Conservation (phyloP, 768 basidiomycete species). For the Calvatia gigantea region DNA sequence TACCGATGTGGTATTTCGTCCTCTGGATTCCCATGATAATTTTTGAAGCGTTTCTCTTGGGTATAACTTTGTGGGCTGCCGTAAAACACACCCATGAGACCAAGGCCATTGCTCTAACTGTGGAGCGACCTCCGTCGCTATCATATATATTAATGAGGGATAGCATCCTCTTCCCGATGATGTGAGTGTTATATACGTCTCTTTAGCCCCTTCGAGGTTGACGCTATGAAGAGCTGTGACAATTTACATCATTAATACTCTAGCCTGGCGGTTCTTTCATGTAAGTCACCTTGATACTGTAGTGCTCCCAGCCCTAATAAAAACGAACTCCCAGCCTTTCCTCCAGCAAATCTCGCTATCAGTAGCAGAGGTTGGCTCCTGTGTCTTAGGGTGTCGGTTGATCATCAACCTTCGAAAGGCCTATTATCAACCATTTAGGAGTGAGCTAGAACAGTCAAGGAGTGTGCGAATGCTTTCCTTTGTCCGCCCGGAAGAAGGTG, state of each 20-base stretch:
- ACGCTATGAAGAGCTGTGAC: neutral
- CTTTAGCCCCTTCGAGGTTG: neutral
- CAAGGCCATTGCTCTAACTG: neutral
- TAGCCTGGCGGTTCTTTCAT: neutral
- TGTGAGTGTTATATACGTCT: neutral
- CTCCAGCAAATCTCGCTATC: neutral
- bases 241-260: neutral
- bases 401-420: neutral
- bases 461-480: neutral
- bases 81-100: neutral
- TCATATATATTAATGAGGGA: slow-evolving; percentile 1
- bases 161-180: slow-evolving; percentile 1
- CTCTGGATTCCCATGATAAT: neutral
- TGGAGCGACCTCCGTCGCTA: neutral
- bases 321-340: neutral
- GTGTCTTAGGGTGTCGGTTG: neutral
- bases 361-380: neutral
- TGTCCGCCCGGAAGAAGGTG: neutral
- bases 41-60: neutral
- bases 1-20: neutral
- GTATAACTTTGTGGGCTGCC: neutral
- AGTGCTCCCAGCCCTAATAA: too few species aligned
- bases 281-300: neutral
- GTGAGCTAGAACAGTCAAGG: neutral
- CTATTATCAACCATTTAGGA: neutral